Conservation (phyloP, 2,329 filamentous ascomycete genomes). For the Chrysoporthe deuterocubensis region DNA sequence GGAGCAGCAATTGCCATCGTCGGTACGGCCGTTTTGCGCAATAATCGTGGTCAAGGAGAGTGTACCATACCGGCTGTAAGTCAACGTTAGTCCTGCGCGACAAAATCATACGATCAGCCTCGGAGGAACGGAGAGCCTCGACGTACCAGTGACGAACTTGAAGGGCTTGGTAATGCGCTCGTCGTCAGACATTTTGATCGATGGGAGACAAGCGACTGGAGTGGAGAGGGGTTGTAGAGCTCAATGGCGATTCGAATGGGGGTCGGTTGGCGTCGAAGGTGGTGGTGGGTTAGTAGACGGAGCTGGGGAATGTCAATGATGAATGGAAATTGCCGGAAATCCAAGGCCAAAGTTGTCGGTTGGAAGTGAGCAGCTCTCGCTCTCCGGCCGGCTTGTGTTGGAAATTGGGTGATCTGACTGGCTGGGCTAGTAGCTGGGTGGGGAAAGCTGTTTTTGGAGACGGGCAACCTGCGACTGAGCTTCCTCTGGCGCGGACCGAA, state of each 20-base stretch:
- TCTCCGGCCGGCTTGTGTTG: constrained; percentile 13
- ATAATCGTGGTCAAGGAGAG: constrained; percentile 15
- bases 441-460: constrained; percentile 16
- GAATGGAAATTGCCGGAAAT: constrained; percentile 24
- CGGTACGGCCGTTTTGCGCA: constrained; percentile 11
- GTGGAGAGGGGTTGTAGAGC: constrained; percentile 37
- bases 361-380: constrained; percentile 1
- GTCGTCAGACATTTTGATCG: constrained; percentile 85
- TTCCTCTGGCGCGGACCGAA: constrained; percentile 23
- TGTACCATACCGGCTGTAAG: constrained; percentile 34
- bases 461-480: constrained; percentile 16
- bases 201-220: constrained; percentile 38
- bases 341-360: constrained; percentile 13
- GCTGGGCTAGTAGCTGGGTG: constrained; percentile 26
- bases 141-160: constrained; percentile 99
- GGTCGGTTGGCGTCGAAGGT: constrained; percentile 11
- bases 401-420: constrained; percentile 29
- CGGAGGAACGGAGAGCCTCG: constrained; percentile 37
- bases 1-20: constrained; percentile 2
- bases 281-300: constrained; percentile 32
- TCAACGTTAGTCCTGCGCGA: constrained; percentile 34
- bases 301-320: constrained; percentile 32
- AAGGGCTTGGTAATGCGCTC: constrained; percentile 96
- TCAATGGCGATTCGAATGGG: constrained; percentile 38
- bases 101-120: constrained; percentile 33